Base-by-base conservation (phyloP, 176 grass and related monocot genomes). In the Oryza longistaminata region DNA sequence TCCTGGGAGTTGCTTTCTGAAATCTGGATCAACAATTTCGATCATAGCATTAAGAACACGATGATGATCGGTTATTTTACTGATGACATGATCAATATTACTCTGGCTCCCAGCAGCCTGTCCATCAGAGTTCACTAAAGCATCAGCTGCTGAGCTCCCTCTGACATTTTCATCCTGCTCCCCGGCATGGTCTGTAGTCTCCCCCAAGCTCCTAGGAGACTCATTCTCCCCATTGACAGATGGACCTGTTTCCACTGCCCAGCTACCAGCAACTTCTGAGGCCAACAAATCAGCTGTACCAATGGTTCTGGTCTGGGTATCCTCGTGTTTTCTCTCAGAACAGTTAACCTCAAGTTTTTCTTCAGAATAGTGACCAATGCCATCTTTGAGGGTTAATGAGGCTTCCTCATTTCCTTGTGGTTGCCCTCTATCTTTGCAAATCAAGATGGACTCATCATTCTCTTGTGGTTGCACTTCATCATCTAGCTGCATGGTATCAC, bases 241-340 rank as follows among this genome's bases (percentile, higher is more conserved):
- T 4, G 88, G 91, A n/a, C 50, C 82, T 71, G 92, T 91, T 81
- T 93, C 86, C 69, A 96, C 85, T 26, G 93, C 97, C 97, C 93
- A 99, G 86, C 97, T 92, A 60, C 97, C 97, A 78, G 92, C 88
- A 82, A 88, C 79, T 91, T 99, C 97, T 74, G 97, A 96, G 70
- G 93, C 90, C 78, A 99, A 66, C 82, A 99, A 92, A 94, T 99
- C 93, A 53, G 78, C 79, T 71, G 97, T 99, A 73, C 61, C 35
- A 13, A 99, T 74, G 75, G 86, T 88, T 79, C 88, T 79, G 62
- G 24, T 71, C 60, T 90, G 90, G 17, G 68, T 89, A 35, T 91
- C 90, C 62, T 92, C 90, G 19, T 64, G 61, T 82, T 87, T 90
- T 85, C 65, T 75, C 70, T 84, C 76, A 10, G 83, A 88, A 64